Evolutionary conservation across 163 green algal species (phyloP).

Genomic region (Scenedesmus sp.): DNA sequence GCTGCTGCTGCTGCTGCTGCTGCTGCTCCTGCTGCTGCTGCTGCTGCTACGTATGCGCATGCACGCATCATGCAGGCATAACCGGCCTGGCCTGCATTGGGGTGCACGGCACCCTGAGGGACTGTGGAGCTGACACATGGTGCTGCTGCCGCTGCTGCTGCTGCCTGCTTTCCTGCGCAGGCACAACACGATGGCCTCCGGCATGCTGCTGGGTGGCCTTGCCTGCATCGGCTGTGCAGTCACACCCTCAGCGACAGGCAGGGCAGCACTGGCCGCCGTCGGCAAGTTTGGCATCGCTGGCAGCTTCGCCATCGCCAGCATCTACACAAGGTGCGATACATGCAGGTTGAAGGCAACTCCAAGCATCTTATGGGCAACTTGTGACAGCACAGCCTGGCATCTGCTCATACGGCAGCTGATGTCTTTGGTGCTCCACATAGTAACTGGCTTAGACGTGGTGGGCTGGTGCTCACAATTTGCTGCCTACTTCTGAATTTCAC

Average conservation of each 20-base stretch:
- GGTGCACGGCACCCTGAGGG: not conserved
- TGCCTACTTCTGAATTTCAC: too few species aligned
- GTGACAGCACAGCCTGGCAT: too few species aligned
- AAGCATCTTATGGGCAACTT: not conserved
- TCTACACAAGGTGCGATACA: constrained; percentile 55
- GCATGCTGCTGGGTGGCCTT: constrained; percentile 59
- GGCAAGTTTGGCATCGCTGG: constrained; percentile 67
- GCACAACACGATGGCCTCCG: constrained; percentile 64
- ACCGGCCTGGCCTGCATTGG: not conserved
- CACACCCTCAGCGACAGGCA: constrained; percentile 31
- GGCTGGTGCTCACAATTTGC: too few species aligned
- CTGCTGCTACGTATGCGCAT: too few species aligned
- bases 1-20: too few species aligned
- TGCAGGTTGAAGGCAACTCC: not conserved
- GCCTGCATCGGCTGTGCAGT: constrained; percentile 60
- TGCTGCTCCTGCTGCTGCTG: too few species aligned
- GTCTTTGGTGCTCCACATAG: too few species aligned
- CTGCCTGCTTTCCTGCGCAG: not conserved
- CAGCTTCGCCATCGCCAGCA: constrained; percentile 59
- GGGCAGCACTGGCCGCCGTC: constrained; percentile 49
- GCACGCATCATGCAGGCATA: not conserved
- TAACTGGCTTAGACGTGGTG: too few species aligned
- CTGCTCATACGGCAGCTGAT: too few species aligned
- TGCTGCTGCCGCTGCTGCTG: not conserved
- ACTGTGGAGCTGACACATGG: not conserved